These are phyloP conservation scores for Salvia sclarea DNA, from an alignment of 305 asterid species.

Conservation along the genomic window DNA sequence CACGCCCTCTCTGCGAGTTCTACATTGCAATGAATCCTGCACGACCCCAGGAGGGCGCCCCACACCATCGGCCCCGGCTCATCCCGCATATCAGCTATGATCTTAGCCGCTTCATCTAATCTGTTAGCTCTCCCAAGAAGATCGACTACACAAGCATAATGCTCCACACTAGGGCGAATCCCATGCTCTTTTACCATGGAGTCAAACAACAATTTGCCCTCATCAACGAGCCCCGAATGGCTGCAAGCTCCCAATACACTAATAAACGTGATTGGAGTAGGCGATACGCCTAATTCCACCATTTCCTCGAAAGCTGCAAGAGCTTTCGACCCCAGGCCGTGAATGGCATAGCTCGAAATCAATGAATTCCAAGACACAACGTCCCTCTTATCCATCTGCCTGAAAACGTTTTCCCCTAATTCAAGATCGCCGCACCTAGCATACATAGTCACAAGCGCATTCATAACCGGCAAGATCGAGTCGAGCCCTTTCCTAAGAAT, in stretches of 20 bases:
- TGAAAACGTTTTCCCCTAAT: conserved; percentile 53
- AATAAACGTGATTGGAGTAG: conserved; percentile 74
- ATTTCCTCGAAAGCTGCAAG: conserved; percentile 58
- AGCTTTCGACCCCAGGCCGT: conserved; percentile 75
- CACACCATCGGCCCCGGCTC: conserved; percentile 87
- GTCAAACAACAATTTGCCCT: conserved; percentile 62
- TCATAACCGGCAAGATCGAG: conserved; percentile 73
- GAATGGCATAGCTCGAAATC: conserved; percentile 74
- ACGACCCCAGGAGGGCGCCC: conserved; percentile 91
- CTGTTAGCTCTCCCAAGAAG: conserved; percentile 88
- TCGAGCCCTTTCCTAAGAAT: conserved; percentile 81
- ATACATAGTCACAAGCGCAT: conserved; percentile 79
- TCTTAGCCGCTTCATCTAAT: conserved; percentile 72
- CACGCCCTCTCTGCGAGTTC: conserved; percentile 82
- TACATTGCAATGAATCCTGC: conserved; percentile 84
- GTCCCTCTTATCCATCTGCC: conserved; percentile 67
- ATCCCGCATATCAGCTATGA: conserved; percentile 67
- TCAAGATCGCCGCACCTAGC: conserved; percentile 76
- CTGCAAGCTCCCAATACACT: conserved; percentile 92
- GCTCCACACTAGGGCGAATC: conserved; percentile 69
- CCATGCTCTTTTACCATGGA: conserved; percentile 59
- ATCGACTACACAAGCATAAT: conserved; percentile 92
- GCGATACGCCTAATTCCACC: conserved; percentile 58
- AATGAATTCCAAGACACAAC: conserved; percentile 85
- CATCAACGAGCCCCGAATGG: conserved; percentile 84